Base-by-base conservation (phyloP, 768 basidiomycete genomes). In the Crucibulum laeve region DNA sequence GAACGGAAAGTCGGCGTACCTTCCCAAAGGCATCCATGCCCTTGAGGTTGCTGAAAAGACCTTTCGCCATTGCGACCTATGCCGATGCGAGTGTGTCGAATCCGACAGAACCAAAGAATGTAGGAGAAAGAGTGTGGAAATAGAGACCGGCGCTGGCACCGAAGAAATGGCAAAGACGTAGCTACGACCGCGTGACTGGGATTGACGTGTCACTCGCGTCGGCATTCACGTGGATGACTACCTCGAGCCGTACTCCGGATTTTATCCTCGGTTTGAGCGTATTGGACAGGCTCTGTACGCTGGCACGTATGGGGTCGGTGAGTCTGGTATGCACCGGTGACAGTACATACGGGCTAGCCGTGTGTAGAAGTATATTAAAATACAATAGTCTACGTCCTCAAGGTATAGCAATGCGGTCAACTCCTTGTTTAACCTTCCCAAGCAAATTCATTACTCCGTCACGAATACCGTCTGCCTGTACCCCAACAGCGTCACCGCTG, bases 11-110 rank as follows among this genome's bases (percentile, higher is more conserved):
- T 18, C 23, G 18, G 53, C 74, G 53, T 57, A 95, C 95, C 85
- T 98, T 99, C 49, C 96, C 96, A 75, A 99, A 99, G 66, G 96
- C 96, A 73, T 99, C 96, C 42, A 98, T 77, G 60, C 92, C 91
- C 62, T 89, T 92, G 56, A 98, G 75, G 53, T 73, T 76, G 38
- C 74, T 76, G 57, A 91, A 74, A 53, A 90, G 65, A 51, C 85
- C 82, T 67, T 84, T 91, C 53, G 87, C 85, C 85, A 88, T 87
- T 52, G 50, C 62, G 51, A 58, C 58, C 55, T 65, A 59, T 62
- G 56, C 60, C 60, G 52, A 58, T 54, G 57, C 55, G 52, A 61
- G 62, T 59, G 57, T 52, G 58, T 59, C 57, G 53, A 57, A 64
- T 63, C 57, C 58, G 51, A 53, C 43, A 54, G 43, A 52, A 46